Conservation (phyloP, 768 basidiomycete species). For the Filobasidium wieringae region DNA sequence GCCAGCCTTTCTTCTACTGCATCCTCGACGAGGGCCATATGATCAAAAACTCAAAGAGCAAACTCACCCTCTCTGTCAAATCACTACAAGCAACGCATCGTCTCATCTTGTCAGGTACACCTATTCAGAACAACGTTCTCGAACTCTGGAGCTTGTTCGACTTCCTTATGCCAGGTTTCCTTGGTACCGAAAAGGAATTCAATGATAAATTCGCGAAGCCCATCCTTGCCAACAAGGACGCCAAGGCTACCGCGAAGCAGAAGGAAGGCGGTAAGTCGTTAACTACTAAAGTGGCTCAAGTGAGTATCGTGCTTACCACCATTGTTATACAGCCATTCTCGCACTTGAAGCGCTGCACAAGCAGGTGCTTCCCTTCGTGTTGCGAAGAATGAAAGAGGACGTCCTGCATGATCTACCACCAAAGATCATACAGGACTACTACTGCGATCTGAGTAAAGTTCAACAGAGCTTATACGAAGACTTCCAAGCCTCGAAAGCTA, state of each 20-base stretch:
- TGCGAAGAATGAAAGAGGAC: slow-evolving; percentile 93
- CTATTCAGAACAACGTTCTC: slow-evolving; percentile 96
- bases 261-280: slow-evolving; percentile 77
- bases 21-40: slow-evolving; percentile 96
- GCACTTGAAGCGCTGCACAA: slow-evolving; percentile 95
- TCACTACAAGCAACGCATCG: slow-evolving; percentile 79
- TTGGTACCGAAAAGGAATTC: slow-evolving; percentile 89
- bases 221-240: slow-evolving; percentile 85
- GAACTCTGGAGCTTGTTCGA: slow-evolving; percentile 98
- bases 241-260: slow-evolving; percentile 69
- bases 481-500: slow-evolving; percentile 69
- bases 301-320: neutral
- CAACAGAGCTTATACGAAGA: slow-evolving; percentile 93
- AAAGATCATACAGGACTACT: slow-evolving; percentile 99
- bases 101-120: slow-evolving; percentile 88
- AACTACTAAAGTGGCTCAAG: no score
- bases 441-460: slow-evolving; percentile 88
- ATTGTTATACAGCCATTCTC: slow-evolving; percentile 55
- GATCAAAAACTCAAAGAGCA: slow-evolving; percentile 98
- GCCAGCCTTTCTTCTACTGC: slow-evolving; percentile 82
- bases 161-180: slow-evolving; percentile 97
- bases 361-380: slow-evolving; percentile 94
- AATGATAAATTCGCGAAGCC: slow-evolving; percentile 94
- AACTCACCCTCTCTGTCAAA: slow-evolving; percentile 93
- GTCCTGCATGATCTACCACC: slow-evolving; percentile 90